Conservation (phyloP, 1,139 yeast species). For the Ogataea hybrid region DNA sequence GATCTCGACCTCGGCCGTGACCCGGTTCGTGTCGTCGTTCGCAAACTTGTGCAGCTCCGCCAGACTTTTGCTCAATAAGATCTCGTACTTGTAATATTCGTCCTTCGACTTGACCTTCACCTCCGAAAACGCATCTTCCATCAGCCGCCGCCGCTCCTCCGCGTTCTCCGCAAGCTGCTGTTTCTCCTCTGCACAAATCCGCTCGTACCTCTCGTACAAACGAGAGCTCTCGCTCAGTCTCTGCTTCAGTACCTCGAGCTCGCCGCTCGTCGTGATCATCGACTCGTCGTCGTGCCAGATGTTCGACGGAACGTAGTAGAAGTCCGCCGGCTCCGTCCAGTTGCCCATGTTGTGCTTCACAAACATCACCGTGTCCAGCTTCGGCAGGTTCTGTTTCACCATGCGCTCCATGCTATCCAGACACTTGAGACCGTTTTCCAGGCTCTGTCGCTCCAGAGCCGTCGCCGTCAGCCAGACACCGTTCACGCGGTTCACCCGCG, state of each 20-base stretch:
- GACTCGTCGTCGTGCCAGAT: constrained; percentile 97
- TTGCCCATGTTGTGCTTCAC: constrained; percentile 74
- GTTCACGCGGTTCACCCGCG: constrained; percentile 71
- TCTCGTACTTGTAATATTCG: constrained; percentile 51
- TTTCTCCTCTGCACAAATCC: constrained; percentile 45
- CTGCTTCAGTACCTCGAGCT: constrained; percentile 63
- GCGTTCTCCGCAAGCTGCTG: constrained; percentile 48
- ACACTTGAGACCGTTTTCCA: constrained; percentile 51
- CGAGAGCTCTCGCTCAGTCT: constrained; percentile 50
- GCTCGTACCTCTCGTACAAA: constrained; percentile 44
- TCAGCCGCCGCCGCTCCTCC: constrained; percentile 35
- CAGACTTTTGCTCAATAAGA: constrained; percentile 54
- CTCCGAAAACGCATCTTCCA: constrained; percentile 35
- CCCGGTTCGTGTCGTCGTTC: constrained; percentile 69
- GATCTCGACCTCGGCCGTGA: constrained; percentile 78
- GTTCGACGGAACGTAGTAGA: constrained; percentile 80
- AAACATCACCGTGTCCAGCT: constrained; percentile 84
- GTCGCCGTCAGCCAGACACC: constrained; percentile 65
- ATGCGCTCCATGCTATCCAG: constrained; percentile 55
- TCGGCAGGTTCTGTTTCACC: constrained; percentile 69
- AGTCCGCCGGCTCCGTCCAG: constrained; percentile 89
- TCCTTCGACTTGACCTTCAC: constrained; percentile 38
- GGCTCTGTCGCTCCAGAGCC: constrained; percentile 57
- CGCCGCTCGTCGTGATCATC: constrained; percentile 58
- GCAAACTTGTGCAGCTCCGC: constrained; percentile 60